These are phyloP conservation scores for Stenocarpella maydis DNA, from an alignment of 2,329 filamentous ascomycete genomes.

Conservation along the genomic window DNA sequence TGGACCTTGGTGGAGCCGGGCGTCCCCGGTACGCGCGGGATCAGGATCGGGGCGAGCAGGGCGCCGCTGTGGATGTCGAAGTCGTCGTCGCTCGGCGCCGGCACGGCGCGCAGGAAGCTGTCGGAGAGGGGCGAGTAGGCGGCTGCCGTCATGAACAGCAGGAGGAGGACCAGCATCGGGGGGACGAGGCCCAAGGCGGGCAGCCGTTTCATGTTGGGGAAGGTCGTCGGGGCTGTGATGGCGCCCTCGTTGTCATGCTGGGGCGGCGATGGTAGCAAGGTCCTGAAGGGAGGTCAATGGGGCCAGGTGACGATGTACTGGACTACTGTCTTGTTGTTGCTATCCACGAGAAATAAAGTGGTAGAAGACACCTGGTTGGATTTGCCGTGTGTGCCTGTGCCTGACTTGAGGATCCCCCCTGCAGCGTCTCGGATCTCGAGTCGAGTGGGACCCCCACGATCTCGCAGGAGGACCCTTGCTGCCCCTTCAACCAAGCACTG, in stretches of 20 bases:
- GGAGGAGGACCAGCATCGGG: slow-evolving; percentile 35
- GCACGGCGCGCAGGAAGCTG: slow-evolving; percentile 74
- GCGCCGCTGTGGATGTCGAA: slow-evolving; percentile 81
- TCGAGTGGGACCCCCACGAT: slow-evolving; percentile 17
- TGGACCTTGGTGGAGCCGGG: slow-evolving; percentile 76
- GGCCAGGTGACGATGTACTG: neutral
- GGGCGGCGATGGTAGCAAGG: neutral
- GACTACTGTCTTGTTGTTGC: too few relatives aligned
- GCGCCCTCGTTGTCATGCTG: slow-evolving; percentile 32
- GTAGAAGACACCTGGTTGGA: slow-evolving; percentile 4
- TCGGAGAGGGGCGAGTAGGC: slow-evolving; percentile 72
- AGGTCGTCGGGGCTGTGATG: slow-evolving; percentile 21
- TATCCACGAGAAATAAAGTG: neutral
- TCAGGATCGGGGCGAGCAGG: slow-evolving; percentile 85
- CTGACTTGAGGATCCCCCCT: slow-evolving; percentile 20
- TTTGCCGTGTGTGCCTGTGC: neutral
- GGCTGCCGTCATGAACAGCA: slow-evolving; percentile 40
- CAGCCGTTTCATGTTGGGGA: slow-evolving; percentile 32
- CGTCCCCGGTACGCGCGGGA: slow-evolving; percentile 88
- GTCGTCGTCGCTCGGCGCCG: slow-evolving; percentile 72
- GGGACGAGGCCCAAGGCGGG: slow-evolving; percentile 34
- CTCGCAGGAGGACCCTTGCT: too few relatives aligned
- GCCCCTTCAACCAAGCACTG: too few relatives aligned
- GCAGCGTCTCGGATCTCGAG: slow-evolving; percentile 22
- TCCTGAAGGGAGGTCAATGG: neutral